Evolutionary conservation across 176 grass and related monocot genomes (phyloP).

Genomic region (Thalia dealbata): DNA sequence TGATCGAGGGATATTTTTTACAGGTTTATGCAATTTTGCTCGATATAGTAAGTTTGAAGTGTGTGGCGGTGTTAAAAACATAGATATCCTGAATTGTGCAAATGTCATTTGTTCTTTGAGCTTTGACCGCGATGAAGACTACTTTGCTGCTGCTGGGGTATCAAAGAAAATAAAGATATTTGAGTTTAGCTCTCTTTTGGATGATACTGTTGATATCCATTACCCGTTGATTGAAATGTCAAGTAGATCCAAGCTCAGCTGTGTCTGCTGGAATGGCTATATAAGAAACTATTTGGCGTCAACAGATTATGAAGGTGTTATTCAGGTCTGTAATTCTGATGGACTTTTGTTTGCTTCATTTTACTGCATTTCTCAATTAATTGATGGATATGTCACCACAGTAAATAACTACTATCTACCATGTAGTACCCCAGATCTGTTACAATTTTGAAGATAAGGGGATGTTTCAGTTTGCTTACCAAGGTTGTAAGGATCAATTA

Average conservation of each 20-base stretch:
- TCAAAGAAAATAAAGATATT: slow-evolving; percentile 99
- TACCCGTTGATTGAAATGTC: slow-evolving; percentile 94
- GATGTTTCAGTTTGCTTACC: too few species aligned
- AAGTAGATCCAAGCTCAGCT: slow-evolving; percentile 70
- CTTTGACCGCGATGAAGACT: slow-evolving; percentile 95
- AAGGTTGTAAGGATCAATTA: too few species aligned
- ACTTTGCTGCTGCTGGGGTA: slow-evolving; percentile 90
- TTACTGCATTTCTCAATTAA: not conserved
- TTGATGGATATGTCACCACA: too few species aligned
- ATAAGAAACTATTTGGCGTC: slow-evolving; percentile 95
- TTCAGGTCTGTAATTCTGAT: slow-evolving; percentile 48
- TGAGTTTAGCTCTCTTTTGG: slow-evolving; percentile 81
- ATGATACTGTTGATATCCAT: slow-evolving; percentile 82
- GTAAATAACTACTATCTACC: too few species aligned
- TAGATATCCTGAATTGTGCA: slow-evolving; percentile 65
- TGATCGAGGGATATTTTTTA: slow-evolving; percentile 69
- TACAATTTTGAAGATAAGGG: too few species aligned
- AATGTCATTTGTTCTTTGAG: slow-evolving; percentile 97
- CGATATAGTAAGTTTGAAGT: slow-evolving; percentile 73
- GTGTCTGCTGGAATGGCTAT: slow-evolving; percentile 91
- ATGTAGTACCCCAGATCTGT: too few species aligned
- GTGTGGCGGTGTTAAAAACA: slow-evolving; percentile 69
- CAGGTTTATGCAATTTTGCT: slow-evolving; percentile 89
- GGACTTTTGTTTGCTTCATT: not conserved
- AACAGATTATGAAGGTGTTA: slow-evolving; percentile 81